Evolutionary conservation across 331 rosid species (phyloP).

Genomic region (Acacia pycnantha): DNA sequence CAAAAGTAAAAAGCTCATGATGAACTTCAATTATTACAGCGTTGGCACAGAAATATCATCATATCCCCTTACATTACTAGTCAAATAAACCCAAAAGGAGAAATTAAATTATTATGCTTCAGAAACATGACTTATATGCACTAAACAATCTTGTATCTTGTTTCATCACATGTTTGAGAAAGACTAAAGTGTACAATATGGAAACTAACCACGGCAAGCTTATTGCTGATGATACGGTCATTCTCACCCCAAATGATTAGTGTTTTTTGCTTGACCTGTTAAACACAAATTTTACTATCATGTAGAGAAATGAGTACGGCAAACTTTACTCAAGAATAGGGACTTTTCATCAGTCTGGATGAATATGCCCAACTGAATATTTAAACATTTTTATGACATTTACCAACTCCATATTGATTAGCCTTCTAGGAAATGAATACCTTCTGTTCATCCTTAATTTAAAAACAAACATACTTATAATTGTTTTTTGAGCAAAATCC

Average conservation of each 20-base stretch:
- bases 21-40: slow-evolving; percentile 2
- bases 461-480: not conserved
- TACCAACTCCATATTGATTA: slow-evolving; percentile 5
- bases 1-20: slow-evolving; percentile 27
- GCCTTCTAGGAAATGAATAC: slow-evolving; percentile 14
- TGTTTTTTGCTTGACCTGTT: slow-evolving; percentile 83
- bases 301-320: not conserved
- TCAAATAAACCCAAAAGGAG: not conserved
- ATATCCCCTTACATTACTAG: not conserved
- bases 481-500: not conserved
- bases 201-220: slow-evolving; percentile 81
- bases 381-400: slow-evolving; percentile 2
- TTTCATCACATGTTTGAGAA: slow-evolving; percentile 12
- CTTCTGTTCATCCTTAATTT: not conserved
- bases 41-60: not conserved
- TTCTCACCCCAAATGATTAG: slow-evolving; percentile 96
- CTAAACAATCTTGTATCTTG: not conserved
- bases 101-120: not conserved
- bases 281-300: slow-evolving; percentile 15
- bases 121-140: slow-evolving; percentile 20
- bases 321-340: not conserved
- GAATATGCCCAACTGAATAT: not conserved
- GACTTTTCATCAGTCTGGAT: not conserved
- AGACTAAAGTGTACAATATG: not conserved
- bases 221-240: slow-evolving; percentile 72